A percentile compares a stretch with the other conserved stretches of the same genome.
phyloP scores from a whole-genome alignment of 2,329 filamentous ascomycete genomes.

The Raffaelea ambrosiae region DNA sequence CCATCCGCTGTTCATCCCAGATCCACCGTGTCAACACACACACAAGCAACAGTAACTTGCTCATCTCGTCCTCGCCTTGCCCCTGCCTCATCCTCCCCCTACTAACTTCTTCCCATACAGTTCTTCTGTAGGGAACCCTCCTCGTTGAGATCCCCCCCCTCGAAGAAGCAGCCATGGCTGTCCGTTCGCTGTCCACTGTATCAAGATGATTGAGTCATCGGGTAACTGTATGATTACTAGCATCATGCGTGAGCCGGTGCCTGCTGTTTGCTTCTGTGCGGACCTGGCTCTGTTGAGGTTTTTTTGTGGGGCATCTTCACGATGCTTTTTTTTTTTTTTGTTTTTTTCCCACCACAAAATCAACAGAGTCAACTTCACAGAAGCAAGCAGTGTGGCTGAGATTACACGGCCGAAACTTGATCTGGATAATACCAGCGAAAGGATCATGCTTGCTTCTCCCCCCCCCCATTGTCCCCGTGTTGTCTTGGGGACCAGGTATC shows the following conservation, averaged over 20 bases:
- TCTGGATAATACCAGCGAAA: constrained; percentile 60
- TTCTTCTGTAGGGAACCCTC: not conserved
- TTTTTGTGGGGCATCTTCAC: not conserved
- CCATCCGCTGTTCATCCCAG: too few relatives aligned
- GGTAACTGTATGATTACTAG: constrained; percentile 16
- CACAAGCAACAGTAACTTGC: too few relatives aligned
- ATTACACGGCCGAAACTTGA: constrained; percentile 31
- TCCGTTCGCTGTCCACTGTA: constrained; percentile 4
- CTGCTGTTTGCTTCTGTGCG: constrained; percentile 3
- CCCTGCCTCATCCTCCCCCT: too few relatives aligned
- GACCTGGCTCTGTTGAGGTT: not conserved
- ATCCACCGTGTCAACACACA: too few relatives aligned
- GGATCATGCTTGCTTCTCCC: constrained; percentile 90
- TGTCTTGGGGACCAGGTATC: constrained; percentile 15
- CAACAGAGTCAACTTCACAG: not conserved
- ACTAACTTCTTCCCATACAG: too few relatives aligned
- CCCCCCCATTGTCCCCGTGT: constrained; percentile 21
- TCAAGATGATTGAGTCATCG: constrained; percentile 12
- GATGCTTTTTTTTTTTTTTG: not conserved
- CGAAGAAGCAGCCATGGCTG: constrained; percentile 3
- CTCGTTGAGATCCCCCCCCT: not conserved
- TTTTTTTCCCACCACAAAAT: not conserved
- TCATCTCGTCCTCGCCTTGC: too few relatives aligned
- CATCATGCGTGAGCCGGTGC: constrained; percentile 14
- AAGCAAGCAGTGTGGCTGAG: constrained; percentile 20